Evolutionary conservation across 352 stramenopile species (phyloP), one percentile per base, ranked within the genome.

Genomic region (Globisporangium viniferum): DNA sequence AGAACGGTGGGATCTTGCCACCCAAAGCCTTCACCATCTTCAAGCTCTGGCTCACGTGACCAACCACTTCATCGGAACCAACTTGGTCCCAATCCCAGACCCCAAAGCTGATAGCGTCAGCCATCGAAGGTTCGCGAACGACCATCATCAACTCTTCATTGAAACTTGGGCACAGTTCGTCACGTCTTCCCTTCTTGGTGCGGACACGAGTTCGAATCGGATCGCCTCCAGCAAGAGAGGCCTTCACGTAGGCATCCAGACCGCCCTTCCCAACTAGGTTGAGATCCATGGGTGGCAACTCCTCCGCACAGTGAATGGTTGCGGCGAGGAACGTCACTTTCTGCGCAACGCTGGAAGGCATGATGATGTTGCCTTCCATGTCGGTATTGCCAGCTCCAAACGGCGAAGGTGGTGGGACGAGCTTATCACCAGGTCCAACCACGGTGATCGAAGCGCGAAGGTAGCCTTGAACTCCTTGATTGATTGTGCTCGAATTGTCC

Each of bases 381-480:
- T 81, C 82, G 10, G 65, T 70, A 35, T 73, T 76, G 5, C 62
- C 78, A 9, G 76, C 69, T 1, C 76, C 77, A 62, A 91, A 90
- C 0, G 84, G 86, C 6, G 80, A 88, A 10, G 86, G 86, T 15
- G 86, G 86, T 0, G 84, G 78, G 20, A 92, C 62, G 8, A 94
- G 74, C 63, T 93, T 96, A 64, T 97, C 90, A 2, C 84, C 88
- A 22, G 91, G 91, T 31, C 92, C 92, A 64, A 97, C 77, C 31
- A 98, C 90, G 1, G 88, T 87, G 59, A 98, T 86, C 0, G 86
- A 96, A 0, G 93, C 81, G 64, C 92, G 91, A 22, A 97, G 70
- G 54, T 97, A 98, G 27, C 93, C 93, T 70, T 98, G 93, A 24
- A 97, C 88, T 2, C 92, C 90, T 66, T 91, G 75, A 67, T 97